These are phyloP conservation scores for Fistulinella prunicolor DNA, from an alignment of 768 basidiomycete genomes.

Conservation along the genomic window DNA sequence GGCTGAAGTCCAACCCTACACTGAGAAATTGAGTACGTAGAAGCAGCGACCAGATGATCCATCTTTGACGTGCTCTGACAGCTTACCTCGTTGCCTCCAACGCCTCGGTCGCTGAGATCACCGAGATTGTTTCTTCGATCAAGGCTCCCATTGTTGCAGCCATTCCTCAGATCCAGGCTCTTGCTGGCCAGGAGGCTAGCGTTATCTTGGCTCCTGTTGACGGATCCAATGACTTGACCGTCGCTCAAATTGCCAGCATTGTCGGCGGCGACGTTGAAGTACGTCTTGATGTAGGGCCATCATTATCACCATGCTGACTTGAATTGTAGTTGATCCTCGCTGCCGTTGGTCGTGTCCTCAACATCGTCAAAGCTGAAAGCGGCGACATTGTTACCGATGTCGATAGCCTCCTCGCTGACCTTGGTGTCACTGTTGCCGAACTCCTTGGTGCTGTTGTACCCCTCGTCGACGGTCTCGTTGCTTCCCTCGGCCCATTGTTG, in stretches of 20 bases:
- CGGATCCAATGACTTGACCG: conserved; percentile 23
- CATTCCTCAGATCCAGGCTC: conserved; percentile 21
- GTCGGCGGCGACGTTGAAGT: conserved; percentile 25
- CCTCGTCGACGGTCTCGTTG: background rate
- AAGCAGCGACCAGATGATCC: background rate
- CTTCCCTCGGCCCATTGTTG: conserved; percentile 10
- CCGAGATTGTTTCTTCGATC: conserved; percentile 22
- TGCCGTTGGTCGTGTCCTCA: conserved; percentile 25
- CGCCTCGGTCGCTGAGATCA: conserved; percentile 21
- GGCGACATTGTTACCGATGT: background rate
- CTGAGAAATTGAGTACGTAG: conserved; percentile 28
- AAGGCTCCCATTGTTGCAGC: conserved; percentile 22
- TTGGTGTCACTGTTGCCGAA: conserved; percentile 2
- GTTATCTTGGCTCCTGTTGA: conserved; percentile 26
- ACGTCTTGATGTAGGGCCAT: background rate
- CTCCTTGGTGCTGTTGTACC: background rate
- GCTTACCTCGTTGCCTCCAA: conserved; percentile 24
- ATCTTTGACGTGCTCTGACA: conserved; percentile 10
- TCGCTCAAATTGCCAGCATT: conserved; percentile 23
- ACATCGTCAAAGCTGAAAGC: conserved; percentile 1
- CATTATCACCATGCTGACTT: background rate
- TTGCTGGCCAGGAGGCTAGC: conserved; percentile 20
- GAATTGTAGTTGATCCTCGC: conserved; percentile 25
- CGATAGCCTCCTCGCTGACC: conserved; percentile 4
- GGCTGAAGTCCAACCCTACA: conserved; percentile 13